phyloP scores from a whole-genome alignment of 2,329 filamentous ascomycete genomes.

The Monosporascus sp. region DNA sequence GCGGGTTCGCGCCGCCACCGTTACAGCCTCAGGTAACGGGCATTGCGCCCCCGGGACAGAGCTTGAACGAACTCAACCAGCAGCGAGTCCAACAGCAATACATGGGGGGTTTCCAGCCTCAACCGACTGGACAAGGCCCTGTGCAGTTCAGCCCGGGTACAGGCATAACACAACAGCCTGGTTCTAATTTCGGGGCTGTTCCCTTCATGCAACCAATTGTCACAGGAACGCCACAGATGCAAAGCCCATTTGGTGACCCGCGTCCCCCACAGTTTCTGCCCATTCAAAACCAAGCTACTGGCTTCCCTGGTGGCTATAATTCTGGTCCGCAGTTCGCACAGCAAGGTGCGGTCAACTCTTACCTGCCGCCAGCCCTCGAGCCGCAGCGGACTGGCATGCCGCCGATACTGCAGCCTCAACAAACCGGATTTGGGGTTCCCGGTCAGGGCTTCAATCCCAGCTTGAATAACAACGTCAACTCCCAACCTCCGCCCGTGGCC shows the following conservation, averaged over 20 bases:
- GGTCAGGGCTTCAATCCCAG: slow-evolving; percentile 38
- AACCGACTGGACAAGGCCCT: slow-evolving; percentile 34
- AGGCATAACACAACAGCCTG: slow-evolving; percentile 31
- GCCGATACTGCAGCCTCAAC: slow-evolving; percentile 40
- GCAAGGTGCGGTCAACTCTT: slow-evolving; percentile 52
- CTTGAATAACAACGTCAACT: slow-evolving; percentile 46
- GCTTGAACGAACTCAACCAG: slow-evolving; percentile 66
- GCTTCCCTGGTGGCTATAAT: slow-evolving; percentile 43
- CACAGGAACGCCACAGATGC: slow-evolving; percentile 35
- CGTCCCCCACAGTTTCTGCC: slow-evolving; percentile 37
- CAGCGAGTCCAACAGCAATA: slow-evolving; percentile 60
- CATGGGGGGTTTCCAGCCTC: slow-evolving; percentile 31
- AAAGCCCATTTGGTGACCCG: slow-evolving; percentile 36
- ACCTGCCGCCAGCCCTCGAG: slow-evolving; percentile 54
- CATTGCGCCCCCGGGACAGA: slow-evolving; percentile 70
- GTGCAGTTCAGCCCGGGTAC: slow-evolving; percentile 33
- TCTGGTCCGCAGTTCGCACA: slow-evolving; percentile 36
- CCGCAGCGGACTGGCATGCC: slow-evolving; percentile 54
- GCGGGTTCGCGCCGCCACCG: slow-evolving; percentile 66
- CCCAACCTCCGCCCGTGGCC: slow-evolving; percentile 51
- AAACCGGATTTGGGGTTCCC: slow-evolving; percentile 44
- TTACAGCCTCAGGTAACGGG: slow-evolving; percentile 85
- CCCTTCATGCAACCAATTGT: slow-evolving; percentile 41
- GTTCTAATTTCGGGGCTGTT: slow-evolving; percentile 28
- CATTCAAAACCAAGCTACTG: slow-evolving; percentile 59